Evolutionary conservation across 495 filamentous ascomycete species (phyloP).

Genomic region (Lepraria neglecta): DNA sequence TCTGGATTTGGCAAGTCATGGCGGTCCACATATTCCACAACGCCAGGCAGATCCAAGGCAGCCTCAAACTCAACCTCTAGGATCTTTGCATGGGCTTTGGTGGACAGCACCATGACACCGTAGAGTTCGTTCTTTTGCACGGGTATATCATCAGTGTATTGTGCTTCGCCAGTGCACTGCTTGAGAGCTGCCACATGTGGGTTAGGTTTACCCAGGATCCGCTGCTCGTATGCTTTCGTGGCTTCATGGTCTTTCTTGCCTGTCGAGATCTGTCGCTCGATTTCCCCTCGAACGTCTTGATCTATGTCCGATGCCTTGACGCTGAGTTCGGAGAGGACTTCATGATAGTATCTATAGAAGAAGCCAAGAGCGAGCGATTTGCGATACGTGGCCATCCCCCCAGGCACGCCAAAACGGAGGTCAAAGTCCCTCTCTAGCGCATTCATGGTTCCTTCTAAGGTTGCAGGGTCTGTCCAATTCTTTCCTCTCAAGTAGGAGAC

Average conservation of each 20-base stretch:
- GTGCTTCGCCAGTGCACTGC: constrained; percentile 87
- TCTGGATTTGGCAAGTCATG: constrained; percentile 61
- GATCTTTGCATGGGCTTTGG: constrained; percentile 84
- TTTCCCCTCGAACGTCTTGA: constrained; percentile 50
- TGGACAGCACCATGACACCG: constrained; percentile 79
- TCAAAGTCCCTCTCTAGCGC: constrained; percentile 82
- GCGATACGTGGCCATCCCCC: constrained; percentile 93
- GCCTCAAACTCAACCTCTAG: constrained; percentile 64
- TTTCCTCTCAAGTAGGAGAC: constrained; percentile 65
- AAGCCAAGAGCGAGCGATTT: constrained; percentile 72
- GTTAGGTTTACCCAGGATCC: constrained; percentile 70
- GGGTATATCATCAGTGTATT: constrained; percentile 95
- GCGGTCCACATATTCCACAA: constrained; percentile 73
- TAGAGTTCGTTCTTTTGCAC: constrained; percentile 80
- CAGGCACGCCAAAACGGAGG: constrained; percentile 77
- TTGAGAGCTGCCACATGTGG: constrained; percentile 89
- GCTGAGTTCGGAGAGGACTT: constrained; percentile 46
- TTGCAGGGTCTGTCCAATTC: constrained; percentile 69
- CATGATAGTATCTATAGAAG: constrained; percentile 37
- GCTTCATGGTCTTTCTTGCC: constrained; percentile 55
- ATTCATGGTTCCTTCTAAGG: constrained; percentile 81
- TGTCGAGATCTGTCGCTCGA: constrained; percentile 53
- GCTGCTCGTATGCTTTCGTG: constrained; percentile 60
- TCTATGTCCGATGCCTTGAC: constrained; percentile 42
- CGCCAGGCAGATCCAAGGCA: constrained; percentile 73